Base-by-base conservation (phyloP, 148 eudicot species). In the Persicaria maculosa region DNA sequence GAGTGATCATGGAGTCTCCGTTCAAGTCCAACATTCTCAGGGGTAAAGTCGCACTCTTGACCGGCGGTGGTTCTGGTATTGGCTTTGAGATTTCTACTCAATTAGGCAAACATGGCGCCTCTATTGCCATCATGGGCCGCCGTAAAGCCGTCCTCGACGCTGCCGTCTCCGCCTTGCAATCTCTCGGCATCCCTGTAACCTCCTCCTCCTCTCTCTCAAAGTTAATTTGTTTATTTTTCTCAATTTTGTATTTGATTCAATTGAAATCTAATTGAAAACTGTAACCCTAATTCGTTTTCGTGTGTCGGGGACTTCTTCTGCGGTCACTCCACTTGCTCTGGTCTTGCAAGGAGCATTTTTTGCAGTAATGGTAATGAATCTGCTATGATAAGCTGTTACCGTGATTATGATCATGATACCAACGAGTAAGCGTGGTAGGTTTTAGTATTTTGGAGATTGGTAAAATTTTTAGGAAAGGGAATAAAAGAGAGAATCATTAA, bases 41-140 rank as follows among this genome's bases (percentile, higher is more conserved):
- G 77, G 98, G 98, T 9, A 87, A 90, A 77, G 98, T 92, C 15
- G 98, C 97, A 0, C 83, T 95, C 16, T 45, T 92, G 67, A 95
- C 98, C 8, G 98, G 98, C 54, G 98, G 97, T 14, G 98, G 93
- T 3, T 92, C 98, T 9, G 98, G 98, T 10, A 95, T 95, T 72
- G 98, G 98, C 10, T 90, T 88, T 14, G 97, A 92, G 83, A 88
- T 95, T 14, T 86, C 97, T 8, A 84, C 86, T 6, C 97, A 95
- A 74, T 80, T 95, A 6, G 96, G 96, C 2, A 82, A 84, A 76
- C 97, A 95, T 83, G 98, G 98, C 8, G 97, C 98, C 70, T 86
- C 88, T 0, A 75, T 91, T 55, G 96, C 92, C 25, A 85, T 95
- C 78, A 95, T 95, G 98, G 98, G 98, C 71, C 83, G 98, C 8